A percentile compares a stretch with the other conserved stretches of the same genome.
phyloP scores from a whole-genome alignment of 176 grass and related monocot genomes.

The Triticum dicoccoides region DNA sequence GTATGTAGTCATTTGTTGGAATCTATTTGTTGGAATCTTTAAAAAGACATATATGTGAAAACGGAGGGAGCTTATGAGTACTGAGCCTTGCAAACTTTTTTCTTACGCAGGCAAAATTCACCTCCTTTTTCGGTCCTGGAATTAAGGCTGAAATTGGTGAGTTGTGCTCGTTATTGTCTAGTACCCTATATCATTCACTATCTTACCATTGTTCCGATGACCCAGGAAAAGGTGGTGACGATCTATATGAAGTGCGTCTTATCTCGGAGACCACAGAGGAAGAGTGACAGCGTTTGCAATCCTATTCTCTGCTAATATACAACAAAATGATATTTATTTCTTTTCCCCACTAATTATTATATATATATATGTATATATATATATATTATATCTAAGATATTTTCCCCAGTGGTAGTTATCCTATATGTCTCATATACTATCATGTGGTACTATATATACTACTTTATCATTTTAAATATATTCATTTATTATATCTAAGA shows the following conservation, averaged over 20 bases:
- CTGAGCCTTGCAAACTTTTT: not conserved
- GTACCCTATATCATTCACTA: not conserved
- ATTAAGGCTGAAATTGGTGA: conserved; percentile 61
- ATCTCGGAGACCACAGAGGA: conserved; percentile 42
- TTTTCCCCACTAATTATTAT: not conserved
- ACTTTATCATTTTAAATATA: no score
- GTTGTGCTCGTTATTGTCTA: conserved; percentile 17
- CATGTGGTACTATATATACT: no score
- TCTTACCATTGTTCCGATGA: not conserved
- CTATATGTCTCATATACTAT: no score
- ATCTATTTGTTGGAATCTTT: no score
- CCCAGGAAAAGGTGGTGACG: conserved; percentile 32
- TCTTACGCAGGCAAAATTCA: conserved; percentile 47
- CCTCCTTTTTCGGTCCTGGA: conserved; percentile 60
- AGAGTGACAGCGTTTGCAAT: not conserved
- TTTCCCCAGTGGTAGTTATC: no score
- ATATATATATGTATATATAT: no score
- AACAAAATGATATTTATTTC: not conserved
- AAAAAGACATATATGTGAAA: no score
- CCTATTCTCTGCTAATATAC: not conserved
- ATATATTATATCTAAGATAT: no score
- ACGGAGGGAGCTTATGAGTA: not conserved
- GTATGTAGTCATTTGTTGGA: no score
- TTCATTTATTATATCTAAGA: no score
- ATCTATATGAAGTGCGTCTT: conserved; percentile 60